These are phyloP conservation scores for Meredithiella fracta DNA, from an alignment of 2,329 filamentous ascomycete genomes.

Conservation along the genomic window DNA sequence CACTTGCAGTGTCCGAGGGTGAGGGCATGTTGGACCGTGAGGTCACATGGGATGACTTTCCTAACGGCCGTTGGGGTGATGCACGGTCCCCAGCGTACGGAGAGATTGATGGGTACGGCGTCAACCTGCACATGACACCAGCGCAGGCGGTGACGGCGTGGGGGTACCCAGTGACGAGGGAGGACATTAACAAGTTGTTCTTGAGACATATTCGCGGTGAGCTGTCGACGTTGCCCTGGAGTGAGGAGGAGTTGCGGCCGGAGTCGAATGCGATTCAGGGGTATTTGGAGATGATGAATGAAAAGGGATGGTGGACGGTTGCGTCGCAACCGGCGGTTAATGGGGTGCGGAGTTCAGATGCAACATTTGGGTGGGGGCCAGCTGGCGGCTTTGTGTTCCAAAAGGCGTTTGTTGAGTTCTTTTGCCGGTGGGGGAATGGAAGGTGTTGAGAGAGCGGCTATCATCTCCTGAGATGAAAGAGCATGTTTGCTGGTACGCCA, in stretches of 20 bases:
- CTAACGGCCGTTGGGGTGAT: constrained; percentile 90
- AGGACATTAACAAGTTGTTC: constrained; percentile 70
- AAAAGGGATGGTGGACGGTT: constrained; percentile 84
- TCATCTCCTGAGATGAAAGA: constrained; percentile 40
- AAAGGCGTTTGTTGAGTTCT: constrained; percentile 96
- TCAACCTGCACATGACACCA: constrained; percentile 84
- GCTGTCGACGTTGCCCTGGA: constrained; percentile 77
- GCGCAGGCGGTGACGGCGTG: constrained; percentile 69
- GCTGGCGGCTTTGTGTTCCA: constrained; percentile 90
- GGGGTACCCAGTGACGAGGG: constrained; percentile 53
- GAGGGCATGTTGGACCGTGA: constrained; percentile 78
- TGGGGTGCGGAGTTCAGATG: constrained; percentile 58
- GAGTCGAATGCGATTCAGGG: constrained; percentile 71
- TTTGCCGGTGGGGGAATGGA: constrained; percentile 64
- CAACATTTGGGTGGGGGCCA: constrained; percentile 85
- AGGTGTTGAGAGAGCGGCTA: constrained; percentile 46
- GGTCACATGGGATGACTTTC: constrained; percentile 97
- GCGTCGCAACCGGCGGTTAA: constrained; percentile 92
- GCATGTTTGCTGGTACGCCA: constrained; percentile 73
- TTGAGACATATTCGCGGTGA: constrained; percentile 64
- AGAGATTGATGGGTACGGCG: constrained; percentile 95
- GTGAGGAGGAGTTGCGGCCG: constrained; percentile 68
- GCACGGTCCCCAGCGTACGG: constrained; percentile 85
- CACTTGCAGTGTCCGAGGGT: constrained; percentile 84
- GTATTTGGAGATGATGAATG: constrained; percentile 60